A percentile compares a stretch with the other conserved stretches of the same genome.
Evolutionary conservation across 2,329 filamentous ascomycete species (phyloP).

Genomic region (Graphiopsis chlorocephala): DNA sequence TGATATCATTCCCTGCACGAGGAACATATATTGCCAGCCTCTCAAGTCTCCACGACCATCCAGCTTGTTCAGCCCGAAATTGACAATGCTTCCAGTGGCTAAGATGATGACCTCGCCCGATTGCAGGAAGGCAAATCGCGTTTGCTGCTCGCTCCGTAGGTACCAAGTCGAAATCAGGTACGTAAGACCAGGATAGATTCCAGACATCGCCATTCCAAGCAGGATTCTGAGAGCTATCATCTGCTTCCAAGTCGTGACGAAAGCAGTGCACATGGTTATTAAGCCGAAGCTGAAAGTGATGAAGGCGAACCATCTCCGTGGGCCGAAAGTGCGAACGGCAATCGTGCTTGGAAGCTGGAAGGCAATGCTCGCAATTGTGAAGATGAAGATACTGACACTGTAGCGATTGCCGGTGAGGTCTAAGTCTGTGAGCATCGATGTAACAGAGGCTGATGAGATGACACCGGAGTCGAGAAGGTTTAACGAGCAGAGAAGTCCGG

Average conservation of each 20-base stretch:
- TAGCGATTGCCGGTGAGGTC: conserved; percentile 64
- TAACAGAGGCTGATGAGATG: conserved; percentile 67
- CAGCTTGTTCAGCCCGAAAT: conserved; percentile 65
- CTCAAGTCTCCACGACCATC: conserved; percentile 55
- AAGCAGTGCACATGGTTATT: conserved; percentile 67
- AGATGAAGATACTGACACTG: conserved; percentile 70
- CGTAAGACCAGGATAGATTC: conserved; percentile 52
- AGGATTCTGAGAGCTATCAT: conserved; percentile 67
- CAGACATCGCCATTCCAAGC: conserved; percentile 62
- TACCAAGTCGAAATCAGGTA: conserved; percentile 59
- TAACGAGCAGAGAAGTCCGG: conserved; percentile 66
- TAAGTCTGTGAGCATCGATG: conserved; percentile 64
- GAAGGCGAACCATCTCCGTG: conserved; percentile 59
- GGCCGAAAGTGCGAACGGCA: conserved; percentile 63
- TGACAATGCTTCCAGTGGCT: conserved; percentile 65
- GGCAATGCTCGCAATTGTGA: conserved; percentile 65
- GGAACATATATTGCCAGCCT: conserved; percentile 69
- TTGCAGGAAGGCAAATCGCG: conserved; percentile 64
- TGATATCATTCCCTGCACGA: conserved; percentile 63
- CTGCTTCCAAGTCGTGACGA: conserved; percentile 64
- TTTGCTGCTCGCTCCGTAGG: conserved; percentile 62
- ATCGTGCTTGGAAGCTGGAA: conserved; percentile 69
- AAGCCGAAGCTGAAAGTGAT: conserved; percentile 62
- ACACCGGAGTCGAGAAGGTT: conserved; percentile 69
- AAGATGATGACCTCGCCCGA: conserved; percentile 63